Conservation (phyloP, 148 eudicot species). For the Vaccinium myrtillus region DNA sequence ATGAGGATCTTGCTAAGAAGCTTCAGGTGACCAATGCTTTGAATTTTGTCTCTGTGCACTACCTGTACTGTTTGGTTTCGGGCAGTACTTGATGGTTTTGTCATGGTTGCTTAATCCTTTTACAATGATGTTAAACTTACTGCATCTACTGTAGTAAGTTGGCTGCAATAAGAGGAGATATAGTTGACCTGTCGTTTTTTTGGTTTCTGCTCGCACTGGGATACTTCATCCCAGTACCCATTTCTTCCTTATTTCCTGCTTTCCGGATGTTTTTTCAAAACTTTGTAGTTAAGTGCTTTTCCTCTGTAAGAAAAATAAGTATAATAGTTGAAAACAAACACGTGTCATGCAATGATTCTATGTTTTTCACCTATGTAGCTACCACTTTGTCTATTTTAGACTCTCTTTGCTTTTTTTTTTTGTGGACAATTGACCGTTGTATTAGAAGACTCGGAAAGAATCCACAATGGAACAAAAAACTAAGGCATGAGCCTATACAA, state of each 20-base stretch:
- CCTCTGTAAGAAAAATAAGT: not conserved
- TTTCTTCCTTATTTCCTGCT: not conserved
- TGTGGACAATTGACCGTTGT: no score
- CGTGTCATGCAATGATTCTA: not conserved
- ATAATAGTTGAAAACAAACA: not conserved
- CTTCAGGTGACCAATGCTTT: constrained; percentile 58
- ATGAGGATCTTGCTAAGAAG: constrained; percentile 89
- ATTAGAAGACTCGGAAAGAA: no score
- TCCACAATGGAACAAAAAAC: no score
- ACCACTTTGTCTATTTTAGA: not conserved
- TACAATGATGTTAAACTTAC: not conserved
- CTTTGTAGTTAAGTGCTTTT: not conserved
- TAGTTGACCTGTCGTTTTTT: not conserved
- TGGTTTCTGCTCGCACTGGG: not conserved
- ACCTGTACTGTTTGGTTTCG: not conserved
- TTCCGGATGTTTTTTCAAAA: not conserved
- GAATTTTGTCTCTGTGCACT: not conserved
- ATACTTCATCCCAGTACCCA: not conserved
- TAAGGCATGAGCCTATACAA: no score
- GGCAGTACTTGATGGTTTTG: not conserved
- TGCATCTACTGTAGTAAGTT: not conserved
- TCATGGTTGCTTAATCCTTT: not conserved
- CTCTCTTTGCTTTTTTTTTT: not conserved
- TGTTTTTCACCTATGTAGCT: not conserved
- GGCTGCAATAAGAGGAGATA: not conserved